These are phyloP conservation scores for Porphyra umbilicalis DNA, from an alignment of 31 red algal species.

Conservation along the genomic window DNA sequence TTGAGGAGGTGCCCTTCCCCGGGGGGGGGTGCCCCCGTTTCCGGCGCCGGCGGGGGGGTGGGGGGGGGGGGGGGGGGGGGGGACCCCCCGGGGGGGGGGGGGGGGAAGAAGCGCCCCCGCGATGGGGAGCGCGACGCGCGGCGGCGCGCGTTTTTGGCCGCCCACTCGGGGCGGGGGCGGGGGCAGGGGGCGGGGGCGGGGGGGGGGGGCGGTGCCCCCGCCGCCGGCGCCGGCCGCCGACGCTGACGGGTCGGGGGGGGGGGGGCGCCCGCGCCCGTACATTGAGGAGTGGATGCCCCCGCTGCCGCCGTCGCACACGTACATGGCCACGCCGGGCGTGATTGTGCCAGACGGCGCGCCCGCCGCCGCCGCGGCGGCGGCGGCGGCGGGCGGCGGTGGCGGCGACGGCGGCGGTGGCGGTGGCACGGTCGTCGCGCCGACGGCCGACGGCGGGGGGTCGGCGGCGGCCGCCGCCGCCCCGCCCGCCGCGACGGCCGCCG, in stretches of 20 bases:
- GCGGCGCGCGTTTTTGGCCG: neutral
- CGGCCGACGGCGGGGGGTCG: neutral
- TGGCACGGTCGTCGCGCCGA: neutral
- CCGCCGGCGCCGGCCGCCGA: neutral
- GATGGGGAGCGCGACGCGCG: neutral
- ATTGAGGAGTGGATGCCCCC: conserved; percentile 63
- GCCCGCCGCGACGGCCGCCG: neutral
- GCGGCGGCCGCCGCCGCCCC: neutral
- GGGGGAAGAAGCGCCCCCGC: conserved; percentile 6
- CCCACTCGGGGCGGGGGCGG: neutral
- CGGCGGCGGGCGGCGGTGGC: conserved; percentile 6
- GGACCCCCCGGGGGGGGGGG: neutral
- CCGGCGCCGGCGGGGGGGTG: conserved; percentile 11
- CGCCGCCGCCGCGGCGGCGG: conserved; percentile 4
- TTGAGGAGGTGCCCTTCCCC: conserved; percentile 56
- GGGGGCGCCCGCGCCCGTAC: neutral
- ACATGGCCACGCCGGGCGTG: conserved; percentile 41
- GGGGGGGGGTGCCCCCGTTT: conserved; percentile 28
- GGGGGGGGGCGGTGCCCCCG: neutral
- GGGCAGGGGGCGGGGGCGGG: neutral
- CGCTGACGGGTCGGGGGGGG: neutral
- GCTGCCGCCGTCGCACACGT: conserved; percentile 40
- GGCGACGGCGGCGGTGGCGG: neutral
- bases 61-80: neutral
- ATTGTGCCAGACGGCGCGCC: conserved; percentile 25